phyloP scores from a whole-genome alignment of 495 filamentous ascomycete genomes.

The Clavariopsis aquatica region DNA sequence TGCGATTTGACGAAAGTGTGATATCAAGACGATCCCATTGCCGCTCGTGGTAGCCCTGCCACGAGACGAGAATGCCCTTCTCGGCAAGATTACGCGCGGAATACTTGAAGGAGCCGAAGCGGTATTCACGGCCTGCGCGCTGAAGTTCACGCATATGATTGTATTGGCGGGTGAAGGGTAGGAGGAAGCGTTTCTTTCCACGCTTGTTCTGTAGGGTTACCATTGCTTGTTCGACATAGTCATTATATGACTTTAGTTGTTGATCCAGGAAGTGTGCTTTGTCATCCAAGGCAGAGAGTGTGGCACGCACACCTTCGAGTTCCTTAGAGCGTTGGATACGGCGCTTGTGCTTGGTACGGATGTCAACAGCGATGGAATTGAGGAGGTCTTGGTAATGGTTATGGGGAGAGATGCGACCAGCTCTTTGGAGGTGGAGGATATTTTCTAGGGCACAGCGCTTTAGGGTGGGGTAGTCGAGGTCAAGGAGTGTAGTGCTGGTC shows the following conservation, averaged over 20 bases:
- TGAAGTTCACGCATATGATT: conserved; percentile 96
- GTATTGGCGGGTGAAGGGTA: conserved; percentile 98
- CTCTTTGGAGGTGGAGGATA: conserved; percentile 81
- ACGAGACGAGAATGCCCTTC: conserved; percentile 87
- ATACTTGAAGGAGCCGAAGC: conserved; percentile 97
- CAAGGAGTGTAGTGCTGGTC: conserved; percentile 66
- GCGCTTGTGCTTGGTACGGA: conserved; percentile 92
- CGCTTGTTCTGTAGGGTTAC: conserved; percentile 97
- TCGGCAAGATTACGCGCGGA: conserved; percentile 84
- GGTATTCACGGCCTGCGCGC: conserved; percentile 85
- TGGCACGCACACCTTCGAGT: conserved; percentile 82
- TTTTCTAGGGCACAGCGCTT: conserved; percentile 94
- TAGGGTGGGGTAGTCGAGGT: conserved; percentile 89
- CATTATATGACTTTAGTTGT: conserved; percentile 95
- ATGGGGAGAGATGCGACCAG: conserved; percentile 81
- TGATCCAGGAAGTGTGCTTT: conserved; percentile 91
- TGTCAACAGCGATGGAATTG: conserved; percentile 94
- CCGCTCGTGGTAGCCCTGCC: conserved; percentile 79
- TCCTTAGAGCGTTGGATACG: conserved; percentile 88
- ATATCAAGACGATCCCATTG: conserved; percentile 91
- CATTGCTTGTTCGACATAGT: conserved; percentile 99
- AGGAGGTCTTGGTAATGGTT: conserved; percentile 96
- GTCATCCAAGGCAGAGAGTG: conserved; percentile 79
- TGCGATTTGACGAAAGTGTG: conserved; percentile 90
- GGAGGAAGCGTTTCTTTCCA: conserved; percentile 87